Conservation (phyloP, 2,329 filamentous ascomycete genomes). For the Diaporthe vexans region DNA sequence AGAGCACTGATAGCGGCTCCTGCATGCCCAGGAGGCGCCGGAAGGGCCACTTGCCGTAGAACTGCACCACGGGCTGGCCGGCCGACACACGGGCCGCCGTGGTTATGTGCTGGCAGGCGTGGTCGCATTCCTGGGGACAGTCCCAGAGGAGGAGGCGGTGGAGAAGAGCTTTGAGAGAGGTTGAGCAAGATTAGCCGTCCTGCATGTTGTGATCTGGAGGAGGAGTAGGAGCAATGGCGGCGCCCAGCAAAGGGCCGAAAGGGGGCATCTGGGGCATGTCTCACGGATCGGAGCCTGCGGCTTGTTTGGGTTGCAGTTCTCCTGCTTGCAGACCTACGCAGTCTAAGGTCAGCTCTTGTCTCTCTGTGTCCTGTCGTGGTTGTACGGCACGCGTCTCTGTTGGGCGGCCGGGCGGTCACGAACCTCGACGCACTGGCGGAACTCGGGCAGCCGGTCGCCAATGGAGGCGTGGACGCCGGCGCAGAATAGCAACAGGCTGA, state of each 20-base stretch:
- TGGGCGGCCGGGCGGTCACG: constrained; percentile 44
- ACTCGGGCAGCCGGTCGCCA: constrained; percentile 90
- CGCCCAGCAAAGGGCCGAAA: background rate
- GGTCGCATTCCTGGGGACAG: constrained; percentile 95
- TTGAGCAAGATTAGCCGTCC: background rate
- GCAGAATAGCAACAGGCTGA: constrained; percentile 57
- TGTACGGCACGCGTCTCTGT: constrained; percentile 38
- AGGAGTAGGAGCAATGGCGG: background rate
- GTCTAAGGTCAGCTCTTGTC: background rate
- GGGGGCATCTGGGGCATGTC: constrained; percentile 50
- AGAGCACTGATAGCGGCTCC: constrained; percentile 93
- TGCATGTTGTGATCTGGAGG: constrained; percentile 23
- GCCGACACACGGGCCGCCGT: constrained; percentile 78
- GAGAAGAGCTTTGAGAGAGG: constrained; percentile 75
- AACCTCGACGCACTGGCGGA: constrained; percentile 88
- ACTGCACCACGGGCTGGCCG: constrained; percentile 83
- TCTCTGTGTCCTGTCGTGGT: background rate
- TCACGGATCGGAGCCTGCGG: constrained; percentile 77
- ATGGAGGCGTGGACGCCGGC: constrained; percentile 75
- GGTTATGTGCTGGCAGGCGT: constrained; percentile 95
- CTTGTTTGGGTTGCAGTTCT: constrained; percentile 81
- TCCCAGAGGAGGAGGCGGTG: constrained; percentile 92
- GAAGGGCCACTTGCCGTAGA: constrained; percentile 99
- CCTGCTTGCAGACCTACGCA: constrained; percentile 78
- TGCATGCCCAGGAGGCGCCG: constrained; percentile 91